Percentiles rank a stretch among this genome's conserved stretches.
These are phyloP conservation scores for Fraxinus quadrangulata DNA, from an alignment of 257 asterid genomes.

Conservation along the genomic window DNA sequence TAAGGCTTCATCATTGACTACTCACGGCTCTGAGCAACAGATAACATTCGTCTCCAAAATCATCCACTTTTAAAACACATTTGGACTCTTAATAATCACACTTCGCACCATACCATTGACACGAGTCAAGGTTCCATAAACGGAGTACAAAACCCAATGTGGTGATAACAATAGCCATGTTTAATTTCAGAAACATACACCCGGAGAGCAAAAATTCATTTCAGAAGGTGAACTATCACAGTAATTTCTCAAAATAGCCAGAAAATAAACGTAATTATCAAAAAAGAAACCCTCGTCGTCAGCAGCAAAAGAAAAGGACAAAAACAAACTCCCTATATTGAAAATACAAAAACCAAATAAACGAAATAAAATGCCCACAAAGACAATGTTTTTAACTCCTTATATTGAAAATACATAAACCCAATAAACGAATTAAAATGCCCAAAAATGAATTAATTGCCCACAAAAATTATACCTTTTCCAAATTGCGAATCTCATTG, in stretches of 20 bases:
- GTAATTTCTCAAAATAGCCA: background rate
- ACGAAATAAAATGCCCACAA: too few relatives aligned
- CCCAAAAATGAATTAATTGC: background rate
- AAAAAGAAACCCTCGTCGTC: background rate
- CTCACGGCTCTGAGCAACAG: background rate
- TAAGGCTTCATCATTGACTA: background rate
- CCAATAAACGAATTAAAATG: background rate
- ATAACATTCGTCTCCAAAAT: too few relatives aligned
- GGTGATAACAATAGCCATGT: background rate
- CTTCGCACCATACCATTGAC: background rate
- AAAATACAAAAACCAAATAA: too few relatives aligned
- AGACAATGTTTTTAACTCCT: background rate
- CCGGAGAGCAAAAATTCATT: background rate
- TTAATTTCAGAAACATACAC: background rate
- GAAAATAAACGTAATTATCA: background rate
- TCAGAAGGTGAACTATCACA: background rate
- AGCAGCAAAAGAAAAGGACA: background rate
- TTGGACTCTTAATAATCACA: background rate
- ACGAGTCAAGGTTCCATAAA: background rate
- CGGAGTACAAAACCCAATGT: background rate
- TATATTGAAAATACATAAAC: background rate
- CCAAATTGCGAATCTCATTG: conserved; percentile 61
- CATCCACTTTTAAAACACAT: background rate
- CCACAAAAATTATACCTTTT: conserved; percentile 47
- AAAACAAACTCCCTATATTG: background rate